These are phyloP conservation scores for Macroventuria anomochaeta DNA, from an alignment of 2,329 filamentous ascomycete species.

Conservation along the genomic window DNA sequence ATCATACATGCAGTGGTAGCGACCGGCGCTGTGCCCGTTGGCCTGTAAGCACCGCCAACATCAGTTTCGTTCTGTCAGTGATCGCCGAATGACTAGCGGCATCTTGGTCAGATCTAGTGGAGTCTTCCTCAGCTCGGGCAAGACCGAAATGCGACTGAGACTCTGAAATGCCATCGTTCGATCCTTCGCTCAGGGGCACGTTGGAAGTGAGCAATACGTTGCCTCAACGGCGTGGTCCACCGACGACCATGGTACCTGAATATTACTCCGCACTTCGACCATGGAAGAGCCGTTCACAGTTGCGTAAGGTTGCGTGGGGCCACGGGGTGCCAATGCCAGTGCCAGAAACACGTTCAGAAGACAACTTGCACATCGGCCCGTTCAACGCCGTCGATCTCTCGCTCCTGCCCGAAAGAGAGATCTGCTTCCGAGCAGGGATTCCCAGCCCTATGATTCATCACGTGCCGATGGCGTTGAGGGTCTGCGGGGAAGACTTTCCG, in stretches of 20 bases:
- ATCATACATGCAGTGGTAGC: constrained; percentile 10
- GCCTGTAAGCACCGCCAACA: neutral
- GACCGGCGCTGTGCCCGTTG: constrained; percentile 5
- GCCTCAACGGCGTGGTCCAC: neutral
- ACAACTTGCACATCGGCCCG: constrained; percentile 26
- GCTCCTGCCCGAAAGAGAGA: constrained; percentile 21
- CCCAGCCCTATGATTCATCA: neutral
- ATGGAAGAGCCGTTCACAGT: constrained; percentile 7
- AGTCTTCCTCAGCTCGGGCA: constrained; percentile 4
- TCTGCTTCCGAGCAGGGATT: constrained; percentile 16
- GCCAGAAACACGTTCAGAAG: constrained; percentile 11
- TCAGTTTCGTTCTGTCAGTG: neutral
- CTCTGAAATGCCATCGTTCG: constrained; percentile 2
- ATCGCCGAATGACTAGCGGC: constrained; percentile 1
- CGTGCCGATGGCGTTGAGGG: constrained; percentile 2
- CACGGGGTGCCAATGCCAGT: constrained; percentile 11
- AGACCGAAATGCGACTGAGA: constrained; percentile 9
- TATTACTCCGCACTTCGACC: constrained; percentile 13
- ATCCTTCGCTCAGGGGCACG: constrained; percentile 9
- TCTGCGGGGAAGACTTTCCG: constrained; percentile 9
- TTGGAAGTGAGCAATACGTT: constrained; percentile 5
- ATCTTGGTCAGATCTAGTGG: constrained; percentile 5
- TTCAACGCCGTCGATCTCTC: constrained; percentile 18
- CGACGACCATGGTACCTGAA: constrained; percentile 1
- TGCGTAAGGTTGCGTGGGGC: constrained; percentile 9